Percentiles rank a stretch among this genome's conserved stretches.
These are phyloP conservation scores for Blumeria graminis DNA, from an alignment of 2,329 filamentous ascomycete genomes.

Conservation along the genomic window DNA sequence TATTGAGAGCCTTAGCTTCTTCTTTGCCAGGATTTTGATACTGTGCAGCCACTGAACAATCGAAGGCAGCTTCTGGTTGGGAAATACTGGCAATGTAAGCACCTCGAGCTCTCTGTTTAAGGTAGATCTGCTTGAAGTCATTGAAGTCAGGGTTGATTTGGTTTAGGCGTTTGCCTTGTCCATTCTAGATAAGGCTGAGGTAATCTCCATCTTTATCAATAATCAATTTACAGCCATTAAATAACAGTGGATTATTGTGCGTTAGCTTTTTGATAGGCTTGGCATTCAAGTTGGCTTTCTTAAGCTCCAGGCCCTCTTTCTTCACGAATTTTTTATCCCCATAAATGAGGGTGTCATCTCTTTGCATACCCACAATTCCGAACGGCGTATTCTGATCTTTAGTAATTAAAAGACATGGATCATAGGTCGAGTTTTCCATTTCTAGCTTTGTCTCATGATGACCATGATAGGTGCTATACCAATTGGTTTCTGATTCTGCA, in stretches of 20 bases:
- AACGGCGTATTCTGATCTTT: background rate
- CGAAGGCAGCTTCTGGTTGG: background rate
- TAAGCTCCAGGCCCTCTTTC: background rate
- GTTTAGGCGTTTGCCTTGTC: background rate
- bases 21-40: too few species aligned
- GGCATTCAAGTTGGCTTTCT: too few species aligned
- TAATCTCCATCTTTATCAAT: too few species aligned
- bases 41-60: background rate
- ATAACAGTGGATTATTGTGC: too few species aligned
- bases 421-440: too few species aligned
- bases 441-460: too few species aligned
- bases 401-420: background rate
- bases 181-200: background rate
- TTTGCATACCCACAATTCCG: constrained; percentile 2
- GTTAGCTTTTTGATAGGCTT: too few species aligned
- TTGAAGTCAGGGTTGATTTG: background rate
- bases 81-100: background rate
- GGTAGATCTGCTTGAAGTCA: background rate
- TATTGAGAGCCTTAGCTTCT: too few species aligned
- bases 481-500: too few species aligned
- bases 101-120: background rate
- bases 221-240: too few species aligned
- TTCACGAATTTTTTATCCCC: background rate
- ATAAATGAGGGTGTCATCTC: background rate
- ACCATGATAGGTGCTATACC: too few species aligned